These are phyloP conservation scores for Penicillium psychrofluorescens DNA, from an alignment of 495 filamentous ascomycete genomes.

Conservation along the genomic window DNA sequence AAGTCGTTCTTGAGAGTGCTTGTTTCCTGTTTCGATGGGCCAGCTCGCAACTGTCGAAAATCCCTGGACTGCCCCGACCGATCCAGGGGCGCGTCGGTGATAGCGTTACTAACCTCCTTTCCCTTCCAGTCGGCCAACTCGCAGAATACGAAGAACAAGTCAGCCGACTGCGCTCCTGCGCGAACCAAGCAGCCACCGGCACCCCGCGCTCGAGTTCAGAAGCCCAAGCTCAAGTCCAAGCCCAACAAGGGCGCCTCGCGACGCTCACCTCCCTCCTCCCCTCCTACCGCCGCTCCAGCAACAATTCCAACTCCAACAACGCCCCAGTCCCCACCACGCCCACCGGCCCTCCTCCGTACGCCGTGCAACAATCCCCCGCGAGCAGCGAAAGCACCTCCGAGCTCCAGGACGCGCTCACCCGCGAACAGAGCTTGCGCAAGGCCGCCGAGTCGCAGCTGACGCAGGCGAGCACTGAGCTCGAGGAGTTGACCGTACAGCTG, in stretches of 20 bases:
- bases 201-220: conserved; percentile 27
- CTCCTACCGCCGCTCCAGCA: conserved; percentile 39
- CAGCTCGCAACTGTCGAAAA: too few species aligned
- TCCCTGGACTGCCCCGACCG: too few species aligned
- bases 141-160: conserved; percentile 95
- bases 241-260: conserved; percentile 32
- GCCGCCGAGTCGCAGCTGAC: conserved; percentile 68
- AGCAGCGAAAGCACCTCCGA: conserved; percentile 42
- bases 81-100: too few species aligned
- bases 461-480: conserved; percentile 71
- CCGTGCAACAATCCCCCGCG: conserved; percentile 11
- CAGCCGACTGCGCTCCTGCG: conserved; percentile 47
- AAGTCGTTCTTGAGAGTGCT: neutral
- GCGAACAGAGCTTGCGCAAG: conserved; percentile 63
- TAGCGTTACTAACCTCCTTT: neutral
- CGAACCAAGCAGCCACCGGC: conserved; percentile 13
- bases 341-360: conserved; percentile 7
- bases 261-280: conserved; percentile 63
- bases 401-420: conserved; percentile 59
- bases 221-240: conserved; percentile 31
- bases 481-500: conserved; percentile 77
- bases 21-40: too few species aligned
- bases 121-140: conserved; percentile 58
- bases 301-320: conserved; percentile 30
- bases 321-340: conserved; percentile 26